Base-by-base conservation (phyloP, 257 asterid genomes). In the Scutellaria minor region DNA sequence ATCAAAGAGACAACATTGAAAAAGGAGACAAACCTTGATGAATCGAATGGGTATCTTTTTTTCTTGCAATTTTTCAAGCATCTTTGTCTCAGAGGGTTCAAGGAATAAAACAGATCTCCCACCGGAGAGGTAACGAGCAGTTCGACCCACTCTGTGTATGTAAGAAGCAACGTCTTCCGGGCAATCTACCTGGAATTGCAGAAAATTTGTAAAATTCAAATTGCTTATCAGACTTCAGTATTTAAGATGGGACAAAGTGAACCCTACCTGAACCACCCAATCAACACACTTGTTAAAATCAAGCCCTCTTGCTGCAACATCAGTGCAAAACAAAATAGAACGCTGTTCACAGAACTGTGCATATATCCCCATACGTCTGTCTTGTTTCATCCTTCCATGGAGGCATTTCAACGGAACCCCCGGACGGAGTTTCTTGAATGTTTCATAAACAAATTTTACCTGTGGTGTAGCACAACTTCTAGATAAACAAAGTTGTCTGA, bases 71-170 rank as follows among this genome's bases (percentile, higher is more conserved):
- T 87, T 92, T 65, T 86, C 89, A 22, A 92, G 80, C 91, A 95
- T 95, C 71, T 87, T 89, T 70, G 79, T 80, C 79, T 95, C 99
- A 3, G 98, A 88, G 65, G 97, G 98, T 55, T 81, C 68, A 62
- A 95, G 89, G 75, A 95, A 95, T 70, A 95, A 80, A 64, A 95
- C 75, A 70, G 99, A 86, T 79, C 78, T 90, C 74, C 99, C 99
- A 52, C 88, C 87, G 44, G 98, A 92, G 74, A 75, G 83, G 85
- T 90, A 92, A 63, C 99, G 96, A 70, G 99, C 99, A 80, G 99
- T 95, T 42, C 99, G 88, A 48, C 99, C 98, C 74, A 92, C 99
- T 85, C 97, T 87, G 79, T 95, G 99, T 80, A 92, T 86, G 90
- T 95, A 95, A 10, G 97, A 73, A 74, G 86, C 97, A 71, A 84